Percentiles rank a stretch among this genome's conserved stretches.
These are phyloP conservation scores for Liriodendron chinense DNA, from an alignment of 164 flowering plant species.

Conservation along the genomic window DNA sequence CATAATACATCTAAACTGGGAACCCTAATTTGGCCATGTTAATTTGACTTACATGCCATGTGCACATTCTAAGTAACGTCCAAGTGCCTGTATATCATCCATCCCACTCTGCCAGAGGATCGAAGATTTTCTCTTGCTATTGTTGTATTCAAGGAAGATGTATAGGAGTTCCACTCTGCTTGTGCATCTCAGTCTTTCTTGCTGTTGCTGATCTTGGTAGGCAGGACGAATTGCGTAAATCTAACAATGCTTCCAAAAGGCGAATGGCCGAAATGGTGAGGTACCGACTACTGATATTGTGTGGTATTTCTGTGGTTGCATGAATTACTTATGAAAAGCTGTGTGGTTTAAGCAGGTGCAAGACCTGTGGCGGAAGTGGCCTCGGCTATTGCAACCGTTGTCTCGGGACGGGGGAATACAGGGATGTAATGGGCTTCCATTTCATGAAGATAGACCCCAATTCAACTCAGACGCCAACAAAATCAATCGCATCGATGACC, in stretches of 20 bases:
- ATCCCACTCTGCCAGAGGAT: too few relatives aligned
- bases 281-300: not conserved
- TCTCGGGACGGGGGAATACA: slow-evolving; percentile 77
- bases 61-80: too few relatives aligned
- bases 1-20: too few relatives aligned
- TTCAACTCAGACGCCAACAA: not conserved
- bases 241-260: slow-evolving; percentile 79
- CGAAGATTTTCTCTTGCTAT: not conserved
- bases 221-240: slow-evolving; percentile 63
- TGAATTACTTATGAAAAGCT: not conserved
- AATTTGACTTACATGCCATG: too few relatives aligned
- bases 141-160: not conserved
- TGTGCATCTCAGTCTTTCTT: not conserved
- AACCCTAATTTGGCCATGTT: too few relatives aligned
- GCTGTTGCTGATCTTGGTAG: slow-evolving; percentile 24
- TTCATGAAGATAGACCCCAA: slow-evolving; percentile 49
- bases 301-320: not conserved
- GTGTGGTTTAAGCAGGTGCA: slow-evolving; percentile 53
- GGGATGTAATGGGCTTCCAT: slow-evolving; percentile 72
- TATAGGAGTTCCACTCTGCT: slow-evolving; percentile 7
- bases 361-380: slow-evolving; percentile 78
- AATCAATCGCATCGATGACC: not conserved
- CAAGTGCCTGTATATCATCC: too few relatives aligned
- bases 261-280: slow-evolving; percentile 95
- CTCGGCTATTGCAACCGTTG: slow-evolving; percentile 70